Evolutionary conservation across 2,329 filamentous ascomycete genomes (phyloP).

Genomic region (Ceratocystis alfenasii): DNA sequence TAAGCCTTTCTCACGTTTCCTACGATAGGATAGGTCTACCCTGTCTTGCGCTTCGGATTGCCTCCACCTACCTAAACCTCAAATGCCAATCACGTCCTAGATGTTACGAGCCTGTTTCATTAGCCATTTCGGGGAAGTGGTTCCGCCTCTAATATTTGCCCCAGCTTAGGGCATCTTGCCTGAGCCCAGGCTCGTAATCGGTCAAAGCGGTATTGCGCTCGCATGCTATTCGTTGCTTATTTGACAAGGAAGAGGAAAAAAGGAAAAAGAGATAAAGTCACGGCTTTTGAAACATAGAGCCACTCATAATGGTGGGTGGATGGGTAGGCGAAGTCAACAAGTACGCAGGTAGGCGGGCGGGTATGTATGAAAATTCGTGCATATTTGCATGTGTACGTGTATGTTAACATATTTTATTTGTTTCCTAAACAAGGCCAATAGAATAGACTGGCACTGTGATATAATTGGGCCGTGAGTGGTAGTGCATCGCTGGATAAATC

Average conservation of each 20-base stretch:
- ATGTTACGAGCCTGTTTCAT: constrained; percentile 11
- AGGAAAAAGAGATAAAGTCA: background rate
- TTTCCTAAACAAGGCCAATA: background rate
- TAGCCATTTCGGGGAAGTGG: constrained; percentile 5
- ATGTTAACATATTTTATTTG: background rate
- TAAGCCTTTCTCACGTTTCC: background rate
- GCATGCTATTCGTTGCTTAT: background rate
- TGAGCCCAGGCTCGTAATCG: background rate
- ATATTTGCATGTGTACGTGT: background rate
- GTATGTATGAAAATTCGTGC: background rate
- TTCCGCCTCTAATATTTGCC: constrained; percentile 7
- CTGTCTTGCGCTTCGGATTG: constrained; percentile 3
- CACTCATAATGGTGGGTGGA: too few species aligned
- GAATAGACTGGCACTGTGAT: constrained; percentile 3
- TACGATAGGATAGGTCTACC: background rate
- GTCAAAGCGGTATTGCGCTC: background rate
- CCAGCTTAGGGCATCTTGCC: background rate
- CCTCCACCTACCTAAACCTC: background rate
- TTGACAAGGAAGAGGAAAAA: background rate
- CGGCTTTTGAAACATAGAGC: too few species aligned
- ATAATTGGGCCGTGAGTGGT: background rate
- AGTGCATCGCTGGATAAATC: constrained; percentile 6
- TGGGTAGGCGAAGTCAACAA: too few species aligned
- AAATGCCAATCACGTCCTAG: constrained; percentile 9
- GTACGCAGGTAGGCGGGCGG: background rate